Percentiles rank a stretch among this genome's conserved stretches.
These are phyloP conservation scores for Microbotryum intermedium DNA, from an alignment of 1,284 basidiomycete genomes.

Conservation along the genomic window DNA sequence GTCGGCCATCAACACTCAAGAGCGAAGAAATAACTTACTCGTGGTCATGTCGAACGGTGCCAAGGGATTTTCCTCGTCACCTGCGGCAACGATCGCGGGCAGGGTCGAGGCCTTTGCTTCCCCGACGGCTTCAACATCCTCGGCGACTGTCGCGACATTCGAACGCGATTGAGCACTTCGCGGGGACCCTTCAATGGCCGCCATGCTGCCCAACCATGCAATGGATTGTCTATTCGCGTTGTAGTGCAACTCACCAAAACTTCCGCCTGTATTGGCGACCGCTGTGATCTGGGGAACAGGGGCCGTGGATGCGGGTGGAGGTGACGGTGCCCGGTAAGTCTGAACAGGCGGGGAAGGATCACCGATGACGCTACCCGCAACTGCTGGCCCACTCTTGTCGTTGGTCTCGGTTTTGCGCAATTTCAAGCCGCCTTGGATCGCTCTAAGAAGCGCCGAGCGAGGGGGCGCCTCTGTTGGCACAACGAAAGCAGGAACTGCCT, in stretches of 20 bases:
- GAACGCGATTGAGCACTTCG: not conserved
- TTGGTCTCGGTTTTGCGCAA: conserved; percentile 73
- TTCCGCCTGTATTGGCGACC: not conserved
- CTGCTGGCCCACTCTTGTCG: conserved; percentile 64
- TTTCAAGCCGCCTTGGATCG: conserved; percentile 71
- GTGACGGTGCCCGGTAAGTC: conserved; percentile 44
- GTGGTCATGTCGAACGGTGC: conserved; percentile 67
- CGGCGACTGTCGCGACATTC: conserved; percentile 49
- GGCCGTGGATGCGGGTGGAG: not conserved
- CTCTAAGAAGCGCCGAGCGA: conserved; percentile 61
- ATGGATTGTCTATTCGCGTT: conserved; percentile 64
- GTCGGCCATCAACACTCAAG: rapidly evolving
- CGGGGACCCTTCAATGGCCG: conserved; percentile 52
- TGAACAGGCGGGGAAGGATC: conserved; percentile 65
- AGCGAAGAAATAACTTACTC: conserved; percentile 36
- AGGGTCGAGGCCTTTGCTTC: conserved; percentile 48
- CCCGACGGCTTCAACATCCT: conserved; percentile 50
- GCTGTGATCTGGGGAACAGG: not conserved
- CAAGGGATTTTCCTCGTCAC: conserved; percentile 48
- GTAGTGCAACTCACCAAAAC: not conserved
- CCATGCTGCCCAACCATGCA: conserved; percentile 85
- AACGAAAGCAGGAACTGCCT: conserved; percentile 9
- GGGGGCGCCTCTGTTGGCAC: conserved; percentile 42
- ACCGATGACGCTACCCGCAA: conserved; percentile 67
- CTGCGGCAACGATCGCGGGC: conserved; percentile 44